phyloP scores from a whole-genome alignment of 2,329 filamentous ascomycete genomes.

The Arachnomyces sp. region DNA sequence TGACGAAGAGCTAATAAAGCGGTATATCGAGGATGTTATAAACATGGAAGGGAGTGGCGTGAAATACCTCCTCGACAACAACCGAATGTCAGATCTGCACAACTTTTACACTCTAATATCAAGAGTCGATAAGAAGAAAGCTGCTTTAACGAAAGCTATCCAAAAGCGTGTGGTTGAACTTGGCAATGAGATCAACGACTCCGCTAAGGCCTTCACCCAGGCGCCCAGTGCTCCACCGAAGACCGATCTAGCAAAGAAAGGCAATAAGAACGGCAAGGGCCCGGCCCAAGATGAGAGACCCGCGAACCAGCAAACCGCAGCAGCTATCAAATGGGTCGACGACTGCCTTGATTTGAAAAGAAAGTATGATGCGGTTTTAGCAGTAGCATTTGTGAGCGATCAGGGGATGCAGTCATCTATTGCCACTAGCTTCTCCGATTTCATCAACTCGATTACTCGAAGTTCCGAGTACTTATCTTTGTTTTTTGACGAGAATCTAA shows the following conservation, averaged over 20 bases:
- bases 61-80: slow-evolving; percentile 84
- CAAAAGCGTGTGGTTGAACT: slow-evolving; percentile 70
- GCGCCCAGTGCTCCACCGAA: slow-evolving; percentile 42
- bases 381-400: slow-evolving; percentile 64
- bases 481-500: slow-evolving; percentile 94
- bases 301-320: slow-evolving; percentile 71
- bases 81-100: slow-evolving; percentile 68
- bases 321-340: slow-evolving; percentile 91
- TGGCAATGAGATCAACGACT: slow-evolving; percentile 72
- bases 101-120: slow-evolving; percentile 73
- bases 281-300: slow-evolving; percentile 43
- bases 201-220: slow-evolving; percentile 49
- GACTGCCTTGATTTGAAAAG: slow-evolving; percentile 79
- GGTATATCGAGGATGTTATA: slow-evolving; percentile 73
- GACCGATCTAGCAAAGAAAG: slow-evolving; percentile 41
- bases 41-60: slow-evolving; percentile 78
- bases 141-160: slow-evolving; percentile 61
- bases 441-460: slow-evolving; percentile 83
- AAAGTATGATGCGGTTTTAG: slow-evolving; percentile 79
- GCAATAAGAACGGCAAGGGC: slow-evolving; percentile 40
- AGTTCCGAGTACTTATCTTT: slow-evolving; percentile 89
- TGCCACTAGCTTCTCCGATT: slow-evolving; percentile 79
- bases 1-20: slow-evolving; percentile 69
- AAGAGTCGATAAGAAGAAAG: slow-evolving; percentile 68
- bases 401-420: slow-evolving; percentile 72